Evolutionary conservation across 768 basidiomycete genomes (phyloP), one percentile per base, ranked within the genome.

Genomic region (Pleurotus pulmonarius): DNA sequence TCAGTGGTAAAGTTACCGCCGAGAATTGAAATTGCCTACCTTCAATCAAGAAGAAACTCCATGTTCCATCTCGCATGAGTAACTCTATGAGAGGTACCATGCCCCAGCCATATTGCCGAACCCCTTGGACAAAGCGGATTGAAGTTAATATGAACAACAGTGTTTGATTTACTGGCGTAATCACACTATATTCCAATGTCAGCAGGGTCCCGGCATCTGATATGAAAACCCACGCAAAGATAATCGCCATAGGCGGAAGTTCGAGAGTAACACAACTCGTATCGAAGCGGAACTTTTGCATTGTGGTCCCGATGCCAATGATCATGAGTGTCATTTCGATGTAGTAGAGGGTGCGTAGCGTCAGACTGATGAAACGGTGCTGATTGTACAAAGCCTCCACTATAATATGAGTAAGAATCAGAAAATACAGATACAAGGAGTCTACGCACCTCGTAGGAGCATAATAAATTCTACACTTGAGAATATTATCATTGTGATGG

Each of bases 141-240:
- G 56, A 12, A 7, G 61, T 64, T 11, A 66, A 55, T 16, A 41
- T n/a, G 45, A 66, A 61, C 4, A 64, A 46, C 8, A 64, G 18
- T 8, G 49, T 44, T 20, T 64, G 61, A 40, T 39, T 39, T 3
- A 52, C 22, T 20, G 49, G 49, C 29, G 38, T 52, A 8, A 52
- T 34, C 5, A 40, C 49, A 22, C 49, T 39, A 18, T 11, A 5
- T 46, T 5, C 26, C 5, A 26, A 26, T 8, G 8, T 26, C 26
- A 29, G 26, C 9, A 29, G 26, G 0, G 9, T 5, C 26, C 26
- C 9, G 26, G 6, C 5, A 1, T 8, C 5, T 29, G 26, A 8
- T 8, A 29, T 29, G 26, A 29, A 29, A 8, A 51, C 68, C 51
- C 57, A 75, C 74, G 63, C 70, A 26, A 68, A 73, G 29, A 76